Base-by-base conservation (phyloP, 805 yeast genomes). In the Sungouiozyma intestinalis region DNA sequence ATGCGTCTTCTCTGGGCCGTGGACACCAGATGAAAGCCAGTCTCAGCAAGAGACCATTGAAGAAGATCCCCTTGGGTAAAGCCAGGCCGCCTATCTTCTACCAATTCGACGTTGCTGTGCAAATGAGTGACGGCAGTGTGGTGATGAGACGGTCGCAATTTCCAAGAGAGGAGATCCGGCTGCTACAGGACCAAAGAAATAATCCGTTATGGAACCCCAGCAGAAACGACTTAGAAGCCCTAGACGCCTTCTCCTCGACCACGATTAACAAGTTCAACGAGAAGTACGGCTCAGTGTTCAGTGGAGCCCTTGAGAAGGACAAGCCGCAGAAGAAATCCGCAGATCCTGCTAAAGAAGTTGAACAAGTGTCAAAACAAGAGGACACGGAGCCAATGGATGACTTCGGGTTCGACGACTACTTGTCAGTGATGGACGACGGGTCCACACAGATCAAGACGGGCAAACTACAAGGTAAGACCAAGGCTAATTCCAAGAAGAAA, bases 1-100 rank as follows among this genome's bases (percentile, higher is more conserved):
- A 37, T 16, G 58, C 58, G 13, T 51, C 57, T 16, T 46, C 55
- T 5, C 50, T 50, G 7, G 45, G 52, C 3, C 53, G 55, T 7
- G 42, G 52, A 13, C 51, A 50, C 33, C 57, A 52, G 13, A 45
- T 40, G 29, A 54, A 52, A 34, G 45, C 52, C 1, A 38, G 59
- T 11, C 45, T 67, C 36, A 64, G 69, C 34, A 57, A 60, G 43
- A 74, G 90, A 65, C 86, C 85, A 40, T 60, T 74, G 63, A 79
- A 76, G 59, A 81, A 77, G 60, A 81, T 84, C 52, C 63, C 68
- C 46, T 64, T 80, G 43, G 97, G 97, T 43, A 83, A 83, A 60
- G 87, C 95, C 15, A 77, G 97, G 64, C 97, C 97, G 2, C 87
- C 96, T 29, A 82, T 92, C 34, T 88, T 85, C 64, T 76, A 90